Percentiles rank a stretch among this genome's conserved stretches.
Evolutionary conservation across 1,139 yeast species (phyloP).

Genomic region (Kodamaea arcana): DNA sequence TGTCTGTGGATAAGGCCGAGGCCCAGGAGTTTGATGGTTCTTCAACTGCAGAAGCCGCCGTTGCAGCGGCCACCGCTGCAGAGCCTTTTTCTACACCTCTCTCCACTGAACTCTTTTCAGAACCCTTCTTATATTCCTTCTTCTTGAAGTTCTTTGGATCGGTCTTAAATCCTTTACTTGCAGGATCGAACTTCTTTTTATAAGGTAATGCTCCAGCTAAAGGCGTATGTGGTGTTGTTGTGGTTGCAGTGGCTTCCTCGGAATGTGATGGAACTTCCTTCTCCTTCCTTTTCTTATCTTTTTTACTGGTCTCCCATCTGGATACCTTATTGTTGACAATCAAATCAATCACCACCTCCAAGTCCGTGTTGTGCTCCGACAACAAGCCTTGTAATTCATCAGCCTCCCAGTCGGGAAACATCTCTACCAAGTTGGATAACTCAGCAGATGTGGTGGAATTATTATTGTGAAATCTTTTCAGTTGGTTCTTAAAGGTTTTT

Average conservation of each 20-base stretch:
- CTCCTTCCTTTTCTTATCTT: constrained; percentile 46
- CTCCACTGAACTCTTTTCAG: not conserved
- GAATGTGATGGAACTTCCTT: constrained; percentile 5
- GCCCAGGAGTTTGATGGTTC: constrained; percentile 44
- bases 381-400: constrained; percentile 79
- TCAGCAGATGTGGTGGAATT: constrained; percentile 20
- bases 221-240: constrained; percentile 4
- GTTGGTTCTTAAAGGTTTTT: constrained; percentile 42
- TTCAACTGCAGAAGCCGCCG: constrained; percentile 13
- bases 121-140: constrained; percentile 8
- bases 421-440: constrained; percentile 65
- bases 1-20: constrained; percentile 42
- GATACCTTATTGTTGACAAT: constrained; percentile 77
- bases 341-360: constrained; percentile 78
- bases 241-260: constrained; percentile 4
- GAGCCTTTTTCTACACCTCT: not conserved
- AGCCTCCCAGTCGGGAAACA: constrained; percentile 92
- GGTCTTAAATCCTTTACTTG: no score
- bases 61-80: constrained; percentile 5
- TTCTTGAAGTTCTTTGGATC: constrained; percentile 10
- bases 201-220: constrained; percentile 8
- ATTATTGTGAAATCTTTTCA: constrained; percentile 38
- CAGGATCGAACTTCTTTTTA: constrained; percentile 8
- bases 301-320: constrained; percentile 56
- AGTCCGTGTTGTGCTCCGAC: constrained; percentile 65